Conservation (phyloP, 352 stramenopile genomes). For the Pythium dissotocum region DNA sequence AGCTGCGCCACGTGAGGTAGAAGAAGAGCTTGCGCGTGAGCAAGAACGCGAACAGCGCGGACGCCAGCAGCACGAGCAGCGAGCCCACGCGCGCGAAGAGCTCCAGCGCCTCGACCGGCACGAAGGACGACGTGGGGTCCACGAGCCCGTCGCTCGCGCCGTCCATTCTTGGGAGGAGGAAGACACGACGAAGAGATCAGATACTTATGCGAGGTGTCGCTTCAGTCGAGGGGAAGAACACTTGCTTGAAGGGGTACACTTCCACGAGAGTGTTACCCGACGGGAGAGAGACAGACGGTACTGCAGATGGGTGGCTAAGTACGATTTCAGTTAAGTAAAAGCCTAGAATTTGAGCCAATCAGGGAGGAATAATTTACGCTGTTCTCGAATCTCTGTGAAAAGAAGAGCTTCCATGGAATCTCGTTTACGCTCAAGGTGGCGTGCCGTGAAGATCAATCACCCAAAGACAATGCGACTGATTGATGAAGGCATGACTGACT, state of each 20-base stretch:
- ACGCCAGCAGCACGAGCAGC: slow-evolving; percentile 45
- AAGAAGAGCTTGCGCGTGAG: slow-evolving; percentile 72
- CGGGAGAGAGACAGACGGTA: background rate
- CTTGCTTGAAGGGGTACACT: background rate
- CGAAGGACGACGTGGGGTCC: slow-evolving; percentile 51
- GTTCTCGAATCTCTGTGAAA: background rate
- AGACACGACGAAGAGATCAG: background rate
- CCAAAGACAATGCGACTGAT: background rate
- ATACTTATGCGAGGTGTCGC: background rate
- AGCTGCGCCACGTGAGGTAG: slow-evolving; percentile 82
- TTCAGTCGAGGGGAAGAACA: background rate
- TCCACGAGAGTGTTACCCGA: slow-evolving; percentile 1
- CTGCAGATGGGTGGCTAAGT: background rate
- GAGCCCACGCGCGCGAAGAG: slow-evolving; percentile 64
- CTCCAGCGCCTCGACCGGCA: slow-evolving; percentile 48
- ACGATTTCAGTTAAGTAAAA: background rate
- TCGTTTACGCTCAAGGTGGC: background rate
- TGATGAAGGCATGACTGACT: background rate
- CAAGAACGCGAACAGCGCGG: slow-evolving; percentile 55
- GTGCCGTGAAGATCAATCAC: background rate
- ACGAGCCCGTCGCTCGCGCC: slow-evolving; percentile 34
- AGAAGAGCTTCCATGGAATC: background rate
- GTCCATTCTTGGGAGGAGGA: slow-evolving; percentile 15
- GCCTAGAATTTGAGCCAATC: background rate
- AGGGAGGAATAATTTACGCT: background rate